phyloP scores from a whole-genome alignment of 192 early-diverging fungal genomes.

The Coemansia sp. region DNA sequence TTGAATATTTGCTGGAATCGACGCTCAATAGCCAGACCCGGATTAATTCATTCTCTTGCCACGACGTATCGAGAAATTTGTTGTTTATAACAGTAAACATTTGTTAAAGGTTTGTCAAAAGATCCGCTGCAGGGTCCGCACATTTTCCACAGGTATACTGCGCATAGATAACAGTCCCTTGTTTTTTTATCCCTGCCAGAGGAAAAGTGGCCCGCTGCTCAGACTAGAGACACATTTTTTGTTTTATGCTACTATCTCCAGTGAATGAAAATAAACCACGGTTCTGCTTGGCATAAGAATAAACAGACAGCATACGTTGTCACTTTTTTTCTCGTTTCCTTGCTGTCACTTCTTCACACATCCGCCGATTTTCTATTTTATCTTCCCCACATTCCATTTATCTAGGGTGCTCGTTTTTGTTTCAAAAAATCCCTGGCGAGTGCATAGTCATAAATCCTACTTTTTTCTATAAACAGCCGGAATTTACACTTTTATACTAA shows the following conservation, averaged over 20 bases:
- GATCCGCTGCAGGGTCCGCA: neutral
- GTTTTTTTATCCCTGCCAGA: neutral
- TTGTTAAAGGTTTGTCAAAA: neutral
- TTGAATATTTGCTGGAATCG: neutral
- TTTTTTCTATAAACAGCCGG: neutral
- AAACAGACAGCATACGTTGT: neutral
- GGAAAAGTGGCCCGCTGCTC: neutral
- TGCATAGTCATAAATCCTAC: neutral
- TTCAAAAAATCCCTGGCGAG: neutral
- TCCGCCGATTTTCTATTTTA: neutral
- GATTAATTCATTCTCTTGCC: neutral
- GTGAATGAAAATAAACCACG: constrained; percentile 4
- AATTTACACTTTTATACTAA: neutral
- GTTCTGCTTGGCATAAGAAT: neutral
- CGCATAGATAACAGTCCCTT: constrained; percentile 4
- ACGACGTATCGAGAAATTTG: neutral
- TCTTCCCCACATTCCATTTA: constrained; percentile 6
- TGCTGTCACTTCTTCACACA: neutral
- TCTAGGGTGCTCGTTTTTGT: constrained; percentile 1
- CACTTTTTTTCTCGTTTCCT: neutral
- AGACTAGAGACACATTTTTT: constrained; percentile 4
- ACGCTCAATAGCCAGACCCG: neutral
- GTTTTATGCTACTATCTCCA: constrained; percentile 5
- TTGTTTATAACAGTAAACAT: constrained; percentile 1
- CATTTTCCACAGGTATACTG: constrained; percentile 3